Evolutionary conservation across 1,284 basidiomycete species (phyloP).

Genomic region (Ganoderma lucidum): DNA sequence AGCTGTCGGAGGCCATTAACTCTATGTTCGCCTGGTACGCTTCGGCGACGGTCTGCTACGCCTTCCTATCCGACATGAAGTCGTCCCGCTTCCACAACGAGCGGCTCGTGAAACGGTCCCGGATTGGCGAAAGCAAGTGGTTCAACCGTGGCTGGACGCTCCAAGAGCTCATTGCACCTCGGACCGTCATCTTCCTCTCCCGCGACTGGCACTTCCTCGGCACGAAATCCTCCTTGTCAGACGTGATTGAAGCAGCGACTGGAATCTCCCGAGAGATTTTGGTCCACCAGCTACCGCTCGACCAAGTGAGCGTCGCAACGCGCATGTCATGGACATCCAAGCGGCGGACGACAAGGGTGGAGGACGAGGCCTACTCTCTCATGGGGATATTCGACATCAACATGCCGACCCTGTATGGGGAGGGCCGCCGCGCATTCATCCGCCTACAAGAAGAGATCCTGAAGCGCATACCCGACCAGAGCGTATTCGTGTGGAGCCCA

Average conservation of each 20-base stretch:
- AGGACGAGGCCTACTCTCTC: constrained; percentile 6
- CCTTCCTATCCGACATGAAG: constrained; percentile 5
- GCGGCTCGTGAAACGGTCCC: not conserved
- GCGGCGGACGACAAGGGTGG: not conserved
- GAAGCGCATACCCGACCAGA: not conserved
- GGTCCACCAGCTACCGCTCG: not conserved
- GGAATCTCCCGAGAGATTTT: constrained; percentile 7
- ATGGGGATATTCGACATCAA: constrained; percentile 5
- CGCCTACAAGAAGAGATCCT: constrained; percentile 8
- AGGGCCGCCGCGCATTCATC: constrained; percentile 1
- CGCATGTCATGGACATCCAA: constrained; percentile 19
- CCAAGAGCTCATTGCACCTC: constrained; percentile 17
- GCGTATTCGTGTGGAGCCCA: not conserved
- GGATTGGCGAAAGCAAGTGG: not conserved
- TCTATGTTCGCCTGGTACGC: constrained; percentile 8
- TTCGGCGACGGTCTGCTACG: not conserved
- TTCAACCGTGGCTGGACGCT: constrained; percentile 10
- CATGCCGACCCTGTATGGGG: constrained; percentile 3
- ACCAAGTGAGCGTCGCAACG: constrained; percentile 9
- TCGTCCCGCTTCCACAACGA: not conserved
- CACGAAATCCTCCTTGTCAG: constrained; percentile 10
- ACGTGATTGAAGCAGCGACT: constrained; percentile 8
- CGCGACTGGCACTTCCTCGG: constrained; percentile 9
- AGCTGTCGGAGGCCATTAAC: constrained; percentile 5
- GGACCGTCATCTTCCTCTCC: constrained; percentile 15